A percentile compares a stretch with the other conserved stretches of the same genome.
Evolutionary conservation across 176 grass and related monocot species (phyloP).

Genomic region (Raddia guianensis): DNA sequence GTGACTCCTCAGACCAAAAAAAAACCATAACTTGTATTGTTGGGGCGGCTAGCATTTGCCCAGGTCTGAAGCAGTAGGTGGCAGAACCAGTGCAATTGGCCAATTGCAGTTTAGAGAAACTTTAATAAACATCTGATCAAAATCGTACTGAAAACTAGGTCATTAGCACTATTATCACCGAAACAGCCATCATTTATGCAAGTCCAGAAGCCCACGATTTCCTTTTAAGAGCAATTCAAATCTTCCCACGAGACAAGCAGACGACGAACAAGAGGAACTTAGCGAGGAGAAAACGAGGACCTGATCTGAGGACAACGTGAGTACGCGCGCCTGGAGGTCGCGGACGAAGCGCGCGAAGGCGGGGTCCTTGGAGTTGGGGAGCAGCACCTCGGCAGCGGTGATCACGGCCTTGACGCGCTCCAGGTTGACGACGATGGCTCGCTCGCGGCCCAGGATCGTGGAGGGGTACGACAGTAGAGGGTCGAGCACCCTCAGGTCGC

Average conservation of each 20-base stretch:
- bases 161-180: background rate
- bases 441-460: conserved; percentile 84
- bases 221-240: no score
- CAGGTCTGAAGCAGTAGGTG: background rate
- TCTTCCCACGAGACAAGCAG: background rate
- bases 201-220: background rate
- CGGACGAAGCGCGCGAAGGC: conserved; percentile 70
- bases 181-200: background rate
- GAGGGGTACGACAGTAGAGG: conserved; percentile 85
- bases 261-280: background rate
- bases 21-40: background rate
- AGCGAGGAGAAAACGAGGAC: background rate
- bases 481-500: conserved; percentile 78
- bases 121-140: background rate
- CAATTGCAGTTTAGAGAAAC: background rate
- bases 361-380: conserved; percentile 83
- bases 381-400: conserved; percentile 83
- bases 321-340: conserved; percentile 72
- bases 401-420: conserved; percentile 92
- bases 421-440: conserved; percentile 90
- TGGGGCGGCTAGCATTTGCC: background rate
- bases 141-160: background rate
- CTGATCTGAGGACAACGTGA: conserved; percentile 46
- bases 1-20: no score
- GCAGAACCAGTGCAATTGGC: background rate